Percentiles rank a stretch among this genome's conserved stretches.
Conservation (phyloP, 352 stramenopile genomes). For the Sclerospora graminicola region DNA sequence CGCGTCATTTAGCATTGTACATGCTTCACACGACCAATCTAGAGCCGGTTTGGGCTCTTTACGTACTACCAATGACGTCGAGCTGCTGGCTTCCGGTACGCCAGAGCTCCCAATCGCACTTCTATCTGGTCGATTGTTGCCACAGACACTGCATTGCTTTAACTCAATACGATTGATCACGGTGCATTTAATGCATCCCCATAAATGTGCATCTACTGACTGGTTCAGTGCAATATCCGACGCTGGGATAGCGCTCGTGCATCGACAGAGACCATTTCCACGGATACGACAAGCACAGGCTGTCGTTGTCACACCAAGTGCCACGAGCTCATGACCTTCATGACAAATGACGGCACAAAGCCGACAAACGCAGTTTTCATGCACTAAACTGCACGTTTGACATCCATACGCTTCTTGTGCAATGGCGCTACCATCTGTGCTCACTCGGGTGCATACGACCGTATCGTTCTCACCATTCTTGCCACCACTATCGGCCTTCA, state of each 20-base stretch:
- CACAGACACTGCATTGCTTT: slow-evolving; percentile 57
- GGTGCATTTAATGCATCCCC: slow-evolving; percentile 77
- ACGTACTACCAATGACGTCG: slow-evolving; percentile 31
- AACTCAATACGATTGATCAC: slow-evolving; percentile 59
- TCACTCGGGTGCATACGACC: slow-evolving; percentile 45
- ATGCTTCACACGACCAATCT: slow-evolving; percentile 68
- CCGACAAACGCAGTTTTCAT: slow-evolving; percentile 54
- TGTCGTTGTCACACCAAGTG: slow-evolving; percentile 51
- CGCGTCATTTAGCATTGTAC: slow-evolving; percentile 62
- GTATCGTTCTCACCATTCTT: slow-evolving; percentile 11
- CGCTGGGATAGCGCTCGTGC: slow-evolving; percentile 24
- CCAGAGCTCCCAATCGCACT: slow-evolving; percentile 1
- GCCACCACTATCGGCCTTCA: slow-evolving; percentile 4
- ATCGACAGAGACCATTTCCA: slow-evolving; percentile 39
- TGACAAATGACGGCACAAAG: slow-evolving; percentile 69
- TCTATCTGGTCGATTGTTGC: slow-evolving; percentile 17
- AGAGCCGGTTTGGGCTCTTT: slow-evolving; percentile 13
- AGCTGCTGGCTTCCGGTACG: slow-evolving; percentile 29
- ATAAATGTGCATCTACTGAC: slow-evolving; percentile 35
- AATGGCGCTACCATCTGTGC: slow-evolving; percentile 76
- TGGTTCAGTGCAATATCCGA: slow-evolving; percentile 28
- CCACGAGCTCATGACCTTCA: slow-evolving; percentile 72
- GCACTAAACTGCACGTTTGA: slow-evolving; percentile 70
- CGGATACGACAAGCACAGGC: slow-evolving; percentile 66
- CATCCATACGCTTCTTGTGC: slow-evolving; percentile 70